Evolutionary conservation across 345 rosid genomes (phyloP).

Genomic region (Eucalyptus grandis): DNA sequence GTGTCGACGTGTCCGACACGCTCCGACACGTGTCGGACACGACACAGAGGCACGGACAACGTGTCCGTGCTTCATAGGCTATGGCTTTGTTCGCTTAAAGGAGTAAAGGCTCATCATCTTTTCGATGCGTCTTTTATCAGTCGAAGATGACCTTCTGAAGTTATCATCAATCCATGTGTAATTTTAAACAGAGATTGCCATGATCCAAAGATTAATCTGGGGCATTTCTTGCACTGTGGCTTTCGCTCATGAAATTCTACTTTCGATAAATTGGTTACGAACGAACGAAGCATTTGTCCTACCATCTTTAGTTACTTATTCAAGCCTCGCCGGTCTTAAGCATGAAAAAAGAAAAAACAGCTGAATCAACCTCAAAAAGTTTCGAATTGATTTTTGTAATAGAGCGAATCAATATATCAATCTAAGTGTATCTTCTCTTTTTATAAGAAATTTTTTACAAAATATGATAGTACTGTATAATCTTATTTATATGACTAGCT

Average conservation of each 20-base stretch:
- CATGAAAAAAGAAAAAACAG: neutral
- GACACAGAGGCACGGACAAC: too few species aligned
- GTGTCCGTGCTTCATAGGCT: neutral
- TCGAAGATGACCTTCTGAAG: neutral
- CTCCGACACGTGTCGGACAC: too few species aligned
- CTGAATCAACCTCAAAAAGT: neutral
- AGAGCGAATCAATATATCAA: neutral
- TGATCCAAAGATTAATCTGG: neutral
- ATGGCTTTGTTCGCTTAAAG: neutral
- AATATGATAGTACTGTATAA: neutral
- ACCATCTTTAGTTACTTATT: neutral
- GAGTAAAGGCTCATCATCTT: too few species aligned
- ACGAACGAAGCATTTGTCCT: neutral
- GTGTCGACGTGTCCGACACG: too few species aligned
- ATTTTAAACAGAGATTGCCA: neutral
- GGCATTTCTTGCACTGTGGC: neutral
- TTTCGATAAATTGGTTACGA: neutral
- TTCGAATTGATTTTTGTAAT: neutral
- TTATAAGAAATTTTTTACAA: neutral
- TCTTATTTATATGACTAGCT: neutral
- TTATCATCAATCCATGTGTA: neutral
- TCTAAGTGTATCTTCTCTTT: neutral
- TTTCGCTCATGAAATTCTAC: neutral
- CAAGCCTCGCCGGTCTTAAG: neutral
- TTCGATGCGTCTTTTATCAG: neutral